Percentiles rank a stretch among this genome's conserved stretches.
phyloP scores from a whole-genome alignment of 73 alveolate genomes.

The Paramecium biaurelia region DNA sequence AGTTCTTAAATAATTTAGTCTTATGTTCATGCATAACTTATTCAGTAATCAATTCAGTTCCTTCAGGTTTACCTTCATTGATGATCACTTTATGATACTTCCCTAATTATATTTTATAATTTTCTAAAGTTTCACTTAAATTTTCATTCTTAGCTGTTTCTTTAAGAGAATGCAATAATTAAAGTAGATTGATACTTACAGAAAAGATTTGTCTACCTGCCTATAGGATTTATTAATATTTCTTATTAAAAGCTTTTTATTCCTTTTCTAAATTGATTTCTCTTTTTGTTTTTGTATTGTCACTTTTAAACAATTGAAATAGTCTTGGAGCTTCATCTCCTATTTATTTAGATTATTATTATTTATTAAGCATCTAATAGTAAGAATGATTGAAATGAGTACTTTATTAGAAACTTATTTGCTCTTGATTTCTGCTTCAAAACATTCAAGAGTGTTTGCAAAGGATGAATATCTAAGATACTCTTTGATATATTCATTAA shows the following conservation, averaged over 20 bases:
- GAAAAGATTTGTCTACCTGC: slow-evolving; percentile 92
- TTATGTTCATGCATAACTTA: slow-evolving; percentile 95
- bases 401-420: slow-evolving; percentile 63
- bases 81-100: slow-evolving; percentile 94
- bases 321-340: slow-evolving; percentile 83
- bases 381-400: not conserved
- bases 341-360: slow-evolving; percentile 54
- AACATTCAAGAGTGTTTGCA: slow-evolving; percentile 85
- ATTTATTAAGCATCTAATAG: slow-evolving; percentile 52
- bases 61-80: slow-evolving; percentile 89
- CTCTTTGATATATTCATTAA: slow-evolving; percentile 85
- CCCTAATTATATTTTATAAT: slow-evolving; percentile 92
- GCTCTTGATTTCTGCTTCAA: slow-evolving; percentile 87
- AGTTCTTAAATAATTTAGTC: slow-evolving; percentile 86
- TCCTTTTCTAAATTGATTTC: slow-evolving; percentile 90
- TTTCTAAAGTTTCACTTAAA: slow-evolving; percentile 90
- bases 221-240: slow-evolving; percentile 83
- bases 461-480: slow-evolving; percentile 79
- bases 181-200: slow-evolving; percentile 86
- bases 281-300: slow-evolving; percentile 79
- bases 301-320: slow-evolving; percentile 79
- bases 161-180: slow-evolving; percentile 85
- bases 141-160: slow-evolving; percentile 89
- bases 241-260: slow-evolving; percentile 78
- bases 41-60: slow-evolving; percentile 82